These are phyloP conservation scores for Leccinum rimulosum DNA, from an alignment of 768 basidiomycete genomes.

Conservation along the genomic window DNA sequence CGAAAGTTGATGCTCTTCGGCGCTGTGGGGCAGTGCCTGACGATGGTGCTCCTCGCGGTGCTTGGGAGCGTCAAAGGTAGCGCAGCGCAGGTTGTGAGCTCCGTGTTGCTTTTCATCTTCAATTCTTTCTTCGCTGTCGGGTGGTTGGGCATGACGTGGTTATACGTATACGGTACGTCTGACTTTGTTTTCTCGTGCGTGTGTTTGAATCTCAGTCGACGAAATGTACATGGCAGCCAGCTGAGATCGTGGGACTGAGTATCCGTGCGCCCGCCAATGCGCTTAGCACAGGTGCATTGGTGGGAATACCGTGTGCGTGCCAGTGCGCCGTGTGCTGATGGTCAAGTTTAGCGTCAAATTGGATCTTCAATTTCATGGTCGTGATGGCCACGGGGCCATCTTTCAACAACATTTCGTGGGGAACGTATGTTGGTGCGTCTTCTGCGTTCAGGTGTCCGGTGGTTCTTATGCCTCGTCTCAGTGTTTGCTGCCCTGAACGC, in stretches of 20 bases:
- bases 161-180: slow-evolving; percentile 57
- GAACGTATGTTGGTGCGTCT: no score
- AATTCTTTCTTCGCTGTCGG: slow-evolving; percentile 70
- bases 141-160: slow-evolving; percentile 72
- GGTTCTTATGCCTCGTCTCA: slow-evolving; percentile 6
- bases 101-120: slow-evolving; percentile 64
- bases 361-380: slow-evolving; percentile 58
- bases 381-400: slow-evolving; percentile 63
- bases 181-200: not conserved
- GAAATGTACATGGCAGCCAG: slow-evolving; percentile 41
- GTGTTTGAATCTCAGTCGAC: not conserved
- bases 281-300: slow-evolving; percentile 45
- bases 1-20: no score
- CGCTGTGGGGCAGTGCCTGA: no score
- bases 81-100: slow-evolving; percentile 49
- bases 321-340: no score
- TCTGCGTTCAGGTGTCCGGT: not conserved
- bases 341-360: slow-evolving; percentile 35
- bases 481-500: slow-evolving; percentile 59
- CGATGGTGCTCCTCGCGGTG: no score
- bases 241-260: slow-evolving; percentile 60
- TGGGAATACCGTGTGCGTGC: not conserved
- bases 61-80: slow-evolving; percentile 50
- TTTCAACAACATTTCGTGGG: slow-evolving; percentile 57
- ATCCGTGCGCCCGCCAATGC: slow-evolving; percentile 66